Evolutionary conservation across 768 basidiomycete species (phyloP).

Genomic region (Butyriboletus loyo): DNA sequence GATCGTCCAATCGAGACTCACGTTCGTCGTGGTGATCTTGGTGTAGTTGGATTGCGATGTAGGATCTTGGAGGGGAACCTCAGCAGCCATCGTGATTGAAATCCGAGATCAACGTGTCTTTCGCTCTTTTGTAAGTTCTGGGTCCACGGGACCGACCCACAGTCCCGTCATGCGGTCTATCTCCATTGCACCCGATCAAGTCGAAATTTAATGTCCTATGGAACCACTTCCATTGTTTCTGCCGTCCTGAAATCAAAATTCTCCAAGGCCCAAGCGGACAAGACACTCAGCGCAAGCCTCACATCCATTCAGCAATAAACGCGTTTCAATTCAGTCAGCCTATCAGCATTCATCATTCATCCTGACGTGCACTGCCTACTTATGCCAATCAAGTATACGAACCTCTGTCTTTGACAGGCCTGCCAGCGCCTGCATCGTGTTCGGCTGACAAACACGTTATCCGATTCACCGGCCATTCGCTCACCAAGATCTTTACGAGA

Average conservation of each 20-base stretch:
- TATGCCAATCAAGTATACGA: too few species aligned
- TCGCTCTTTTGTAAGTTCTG: too few species aligned
- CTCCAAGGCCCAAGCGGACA: not conserved
- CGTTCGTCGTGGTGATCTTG: conserved; percentile 44
- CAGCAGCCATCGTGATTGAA: conserved; percentile 11
- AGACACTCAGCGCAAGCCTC: not conserved
- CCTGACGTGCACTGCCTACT: too few species aligned
- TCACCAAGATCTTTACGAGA: not conserved
- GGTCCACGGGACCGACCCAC: too few species aligned
- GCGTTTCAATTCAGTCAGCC: not conserved
- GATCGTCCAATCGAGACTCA: conserved; percentile 55
- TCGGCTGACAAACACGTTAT: too few species aligned
- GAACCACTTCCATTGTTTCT: too few species aligned
- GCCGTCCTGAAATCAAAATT: too few species aligned
- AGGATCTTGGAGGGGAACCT: conserved; percentile 31
- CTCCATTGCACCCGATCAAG: too few species aligned
- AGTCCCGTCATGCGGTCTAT: too few species aligned
- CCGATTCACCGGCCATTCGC: too few species aligned
- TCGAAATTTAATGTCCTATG: too few species aligned
- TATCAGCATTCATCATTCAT: not conserved
- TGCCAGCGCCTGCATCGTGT: not conserved
- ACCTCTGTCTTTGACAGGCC: too few species aligned
- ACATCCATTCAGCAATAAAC: not conserved
- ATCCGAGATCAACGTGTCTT: not conserved
- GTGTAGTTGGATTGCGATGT: conserved; percentile 60